These are phyloP conservation scores for Pseudohalonectria lignicola DNA, from an alignment of 2,329 filamentous ascomycete species.

Conservation along the genomic window DNA sequence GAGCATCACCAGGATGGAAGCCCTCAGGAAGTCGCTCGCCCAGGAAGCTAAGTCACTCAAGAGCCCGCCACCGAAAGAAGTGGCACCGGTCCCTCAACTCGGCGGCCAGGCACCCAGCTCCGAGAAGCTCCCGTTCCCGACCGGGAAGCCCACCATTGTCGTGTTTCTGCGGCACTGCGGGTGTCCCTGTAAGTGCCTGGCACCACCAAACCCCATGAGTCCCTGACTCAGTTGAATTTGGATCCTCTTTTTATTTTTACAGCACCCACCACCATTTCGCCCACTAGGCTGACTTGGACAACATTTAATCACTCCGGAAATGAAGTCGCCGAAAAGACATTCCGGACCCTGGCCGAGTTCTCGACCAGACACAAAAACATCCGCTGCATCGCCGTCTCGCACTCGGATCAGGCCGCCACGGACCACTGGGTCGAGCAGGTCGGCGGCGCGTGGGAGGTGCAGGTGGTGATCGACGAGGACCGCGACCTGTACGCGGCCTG, in stretches of 20 bases:
- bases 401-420: conserved; percentile 41
- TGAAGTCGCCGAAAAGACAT: conserved; percentile 58
- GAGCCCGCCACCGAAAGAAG: conserved; percentile 25
- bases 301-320: background rate
- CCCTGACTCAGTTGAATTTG: too few species aligned
- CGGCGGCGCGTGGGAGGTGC: conserved; percentile 44
- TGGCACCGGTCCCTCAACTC: conserved; percentile 35
- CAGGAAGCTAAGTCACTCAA: conserved; percentile 28
- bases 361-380: conserved; percentile 37
- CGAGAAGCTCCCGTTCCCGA: conserved; percentile 37
- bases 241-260: too few species aligned
- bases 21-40: background rate
- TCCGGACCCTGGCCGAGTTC: conserved; percentile 39
- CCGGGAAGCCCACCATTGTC: conserved; percentile 46
- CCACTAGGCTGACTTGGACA: too few species aligned
- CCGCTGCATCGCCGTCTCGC: conserved; percentile 51
- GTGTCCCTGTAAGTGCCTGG: conserved; percentile 53
- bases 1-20: background rate
- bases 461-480: conserved; percentile 48
- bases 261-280: too few species aligned
- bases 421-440: conserved; percentile 45
- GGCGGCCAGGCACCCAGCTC: conserved; percentile 46
- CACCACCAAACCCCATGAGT: too few species aligned
- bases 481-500: conserved; percentile 52
- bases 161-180: conserved; percentile 64